A percentile compares a stretch with the other conserved stretches of the same genome.
Evolutionary conservation across 2,329 filamentous ascomycete species (phyloP).

Genomic region (Diaporthe amygdali): DNA sequence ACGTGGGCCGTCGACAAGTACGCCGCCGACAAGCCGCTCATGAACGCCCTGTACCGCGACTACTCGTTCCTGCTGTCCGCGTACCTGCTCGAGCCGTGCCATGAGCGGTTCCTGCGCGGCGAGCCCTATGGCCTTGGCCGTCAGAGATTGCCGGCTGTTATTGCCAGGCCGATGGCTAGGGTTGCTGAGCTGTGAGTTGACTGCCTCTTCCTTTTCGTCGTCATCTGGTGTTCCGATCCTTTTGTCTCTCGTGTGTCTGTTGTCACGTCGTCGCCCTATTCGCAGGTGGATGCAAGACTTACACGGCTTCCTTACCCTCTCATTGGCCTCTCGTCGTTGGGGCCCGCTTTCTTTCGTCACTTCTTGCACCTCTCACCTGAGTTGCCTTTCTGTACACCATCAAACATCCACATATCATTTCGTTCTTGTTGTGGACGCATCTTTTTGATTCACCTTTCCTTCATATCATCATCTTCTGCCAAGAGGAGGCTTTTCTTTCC

Average conservation of each 20-base stretch:
- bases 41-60: constrained; percentile 89
- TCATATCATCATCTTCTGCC: background rate
- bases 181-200: constrained; percentile 83
- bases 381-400: background rate
- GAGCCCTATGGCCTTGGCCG: constrained; percentile 80
- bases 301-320: background rate
- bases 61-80: constrained; percentile 91
- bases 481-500: constrained; percentile 15
- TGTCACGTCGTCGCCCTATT: background rate
- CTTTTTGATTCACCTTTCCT: background rate
- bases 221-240: background rate
- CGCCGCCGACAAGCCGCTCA: constrained; percentile 73
- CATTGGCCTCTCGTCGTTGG: background rate
- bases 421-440: background rate
- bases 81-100: constrained; percentile 91
- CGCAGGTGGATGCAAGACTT: background rate
- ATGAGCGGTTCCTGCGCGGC: constrained; percentile 72
- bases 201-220: background rate
- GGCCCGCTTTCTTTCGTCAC: constrained; percentile 8
- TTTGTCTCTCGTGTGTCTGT: background rate
- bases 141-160: constrained; percentile 72
- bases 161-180: constrained; percentile 81
- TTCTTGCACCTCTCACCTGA: background rate
- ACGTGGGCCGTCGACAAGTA: constrained; percentile 75
- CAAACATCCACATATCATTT: background rate